phyloP scores from a whole-genome alignment of 768 basidiomycete genomes.

The Kwoniella shandongensis region DNA sequence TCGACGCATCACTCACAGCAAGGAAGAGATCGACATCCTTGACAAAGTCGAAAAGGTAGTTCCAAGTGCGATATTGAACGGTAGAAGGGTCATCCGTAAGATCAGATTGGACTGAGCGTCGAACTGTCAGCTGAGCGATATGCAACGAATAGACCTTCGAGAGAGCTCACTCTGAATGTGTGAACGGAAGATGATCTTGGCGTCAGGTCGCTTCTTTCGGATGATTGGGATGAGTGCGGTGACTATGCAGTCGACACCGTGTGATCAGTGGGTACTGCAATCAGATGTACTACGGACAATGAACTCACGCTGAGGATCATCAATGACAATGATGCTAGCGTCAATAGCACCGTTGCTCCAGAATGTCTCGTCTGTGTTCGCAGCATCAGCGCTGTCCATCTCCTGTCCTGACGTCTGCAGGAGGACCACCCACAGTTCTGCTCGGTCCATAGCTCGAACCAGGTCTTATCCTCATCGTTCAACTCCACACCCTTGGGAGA shows the following conservation, averaged over 20 bases:
- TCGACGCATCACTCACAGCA: conserved; percentile 57
- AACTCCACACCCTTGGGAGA: conserved; percentile 74
- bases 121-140: conserved; percentile 39
- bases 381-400: not conserved
- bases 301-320: conserved; percentile 55
- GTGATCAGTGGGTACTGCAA: conserved; percentile 1
- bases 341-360: conserved; percentile 87
- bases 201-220: conserved; percentile 73
- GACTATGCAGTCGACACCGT: conserved; percentile 55
- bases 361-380: conserved; percentile 57
- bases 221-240: conserved; percentile 91
- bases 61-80: conserved; percentile 88
- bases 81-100: conserved; percentile 77
- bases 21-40: conserved; percentile 86
- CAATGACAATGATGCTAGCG: conserved; percentile 75
- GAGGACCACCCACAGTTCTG: conserved; percentile 62
- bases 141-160: not conserved
- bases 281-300: no score
- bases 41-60: conserved; percentile 92
- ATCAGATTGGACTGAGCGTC: conserved; percentile 58
- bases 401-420: not conserved
- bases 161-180: conserved; percentile 72
- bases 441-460: conserved; percentile 68
- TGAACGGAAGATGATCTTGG: conserved; percentile 89
- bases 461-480: conserved; percentile 72